phyloP scores from a whole-genome alignment of 306 rosid species.

The Fragaria nilgerrensis region DNA sequence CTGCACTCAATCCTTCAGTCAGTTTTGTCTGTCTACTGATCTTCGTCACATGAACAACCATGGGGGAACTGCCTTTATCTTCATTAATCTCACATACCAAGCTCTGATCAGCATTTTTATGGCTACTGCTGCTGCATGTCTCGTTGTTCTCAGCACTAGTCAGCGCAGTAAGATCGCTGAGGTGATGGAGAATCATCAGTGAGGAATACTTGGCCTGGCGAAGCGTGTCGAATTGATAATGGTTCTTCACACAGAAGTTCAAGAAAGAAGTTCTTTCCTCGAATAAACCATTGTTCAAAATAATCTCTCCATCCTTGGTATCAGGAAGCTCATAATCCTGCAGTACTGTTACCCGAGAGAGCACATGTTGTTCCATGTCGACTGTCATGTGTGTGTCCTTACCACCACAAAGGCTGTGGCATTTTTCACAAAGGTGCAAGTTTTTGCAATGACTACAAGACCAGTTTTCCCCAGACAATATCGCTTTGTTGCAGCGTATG shows the following conservation, averaged over 20 bases:
- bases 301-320: conserved; percentile 42
- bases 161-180: conserved; percentile 17
- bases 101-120: conserved; percentile 14
- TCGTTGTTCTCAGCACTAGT: neutral
- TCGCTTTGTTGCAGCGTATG: conserved; percentile 40
- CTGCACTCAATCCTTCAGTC: conserved; percentile 9
- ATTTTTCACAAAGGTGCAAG: conserved; percentile 56
- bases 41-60: neutral
- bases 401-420: conserved; percentile 14
- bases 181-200: conserved; percentile 48
- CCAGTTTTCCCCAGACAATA: conserved; percentile 55
- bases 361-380: conserved; percentile 39
- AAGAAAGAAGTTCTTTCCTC: conserved; percentile 39
- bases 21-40: neutral
- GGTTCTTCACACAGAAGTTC: conserved; percentile 44
- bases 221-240: conserved; percentile 54
- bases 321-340: conserved; percentile 28
- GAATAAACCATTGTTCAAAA: conserved; percentile 34
- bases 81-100: conserved; percentile 45
- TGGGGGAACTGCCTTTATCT: conserved; percentile 27
- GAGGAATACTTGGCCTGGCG: conserved; percentile 71
- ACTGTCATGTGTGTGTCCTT: conserved; percentile 34
- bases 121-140: conserved; percentile 36
- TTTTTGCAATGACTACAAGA: conserved; percentile 49
- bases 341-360: conserved; percentile 28